A percentile compares a stretch with the other conserved stretches of the same genome.
phyloP scores from a whole-genome alignment of 192 early-diverging fungal genomes.

The Neocallimastix lanati region DNA sequence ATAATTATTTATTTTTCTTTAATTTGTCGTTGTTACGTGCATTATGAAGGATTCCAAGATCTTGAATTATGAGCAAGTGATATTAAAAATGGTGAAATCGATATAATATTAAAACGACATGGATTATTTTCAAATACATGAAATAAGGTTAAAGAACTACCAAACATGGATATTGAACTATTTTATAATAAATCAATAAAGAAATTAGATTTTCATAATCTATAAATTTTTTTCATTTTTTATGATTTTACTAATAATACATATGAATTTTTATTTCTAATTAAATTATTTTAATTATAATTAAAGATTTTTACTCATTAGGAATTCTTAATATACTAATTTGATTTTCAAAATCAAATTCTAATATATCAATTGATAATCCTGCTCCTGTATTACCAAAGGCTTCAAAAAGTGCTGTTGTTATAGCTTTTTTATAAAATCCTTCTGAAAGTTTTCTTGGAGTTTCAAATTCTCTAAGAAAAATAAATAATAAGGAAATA shows the following conservation, averaged over 20 bases:
- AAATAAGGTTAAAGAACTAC: not conserved
- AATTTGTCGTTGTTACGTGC: too few species aligned
- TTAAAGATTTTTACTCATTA: not conserved
- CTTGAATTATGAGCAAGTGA: not conserved
- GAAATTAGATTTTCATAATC: too few species aligned
- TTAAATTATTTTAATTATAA: too few species aligned
- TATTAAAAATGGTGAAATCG: not conserved
- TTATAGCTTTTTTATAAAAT: not conserved
- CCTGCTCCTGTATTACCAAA: not conserved
- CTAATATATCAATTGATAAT: not conserved
- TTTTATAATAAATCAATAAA: too few species aligned
- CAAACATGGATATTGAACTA: not conserved
- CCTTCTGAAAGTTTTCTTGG: not conserved
- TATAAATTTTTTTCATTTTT: too few species aligned
- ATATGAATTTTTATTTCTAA: too few species aligned
- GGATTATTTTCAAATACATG: not conserved
- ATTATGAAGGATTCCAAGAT: not conserved
- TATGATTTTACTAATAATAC: too few species aligned
- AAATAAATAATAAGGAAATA: not conserved
- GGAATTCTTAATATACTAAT: not conserved
- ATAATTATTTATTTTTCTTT: too few species aligned
- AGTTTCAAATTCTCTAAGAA: not conserved
- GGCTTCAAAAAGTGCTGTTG: not conserved
- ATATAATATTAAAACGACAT: not conserved
- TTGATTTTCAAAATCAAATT: not conserved